Conservation (phyloP, 352 stramenopile genomes). For the Globisporangium yorkense region DNA sequence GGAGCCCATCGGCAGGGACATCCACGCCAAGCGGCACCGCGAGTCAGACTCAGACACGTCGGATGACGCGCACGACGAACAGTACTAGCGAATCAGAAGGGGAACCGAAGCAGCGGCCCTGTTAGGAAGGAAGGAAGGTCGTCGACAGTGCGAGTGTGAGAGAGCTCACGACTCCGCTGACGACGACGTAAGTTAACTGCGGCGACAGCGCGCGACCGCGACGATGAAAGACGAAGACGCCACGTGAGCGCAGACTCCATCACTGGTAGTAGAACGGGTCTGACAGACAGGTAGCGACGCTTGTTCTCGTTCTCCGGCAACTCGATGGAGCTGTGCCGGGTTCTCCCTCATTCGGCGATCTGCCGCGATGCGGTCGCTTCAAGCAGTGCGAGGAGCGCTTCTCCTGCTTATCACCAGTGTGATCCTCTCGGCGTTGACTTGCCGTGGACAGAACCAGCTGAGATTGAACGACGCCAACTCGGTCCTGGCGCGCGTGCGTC, state of each 20-base stretch:
- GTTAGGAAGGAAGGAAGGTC: background rate
- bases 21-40: conserved; percentile 3
- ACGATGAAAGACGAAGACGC: conserved; percentile 21
- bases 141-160: background rate
- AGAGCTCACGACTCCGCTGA: background rate
- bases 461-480: background rate
- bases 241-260: too few relatives aligned
- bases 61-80: conserved; percentile 3
- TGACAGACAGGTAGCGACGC: background rate
- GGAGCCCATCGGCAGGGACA: background rate
- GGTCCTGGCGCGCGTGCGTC: background rate
- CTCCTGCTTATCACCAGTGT: conserved; percentile 3
- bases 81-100: background rate
- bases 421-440: background rate
- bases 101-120: background rate
- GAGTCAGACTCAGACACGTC: conserved; percentile 10
- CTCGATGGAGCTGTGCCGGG: background rate
- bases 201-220: conserved; percentile 92
- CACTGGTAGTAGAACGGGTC: too few relatives aligned
- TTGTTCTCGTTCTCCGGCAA: background rate
- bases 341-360: conserved; percentile 59
- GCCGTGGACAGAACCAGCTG: background rate
- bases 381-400: background rate
- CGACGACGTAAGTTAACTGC: background rate
- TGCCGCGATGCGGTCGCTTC: background rate